A percentile compares a stretch with the other conserved stretches of the same genome.
Evolutionary conservation across 2,329 filamentous ascomycete genomes (phyloP).

Genomic region (Periconia sp.): DNA sequence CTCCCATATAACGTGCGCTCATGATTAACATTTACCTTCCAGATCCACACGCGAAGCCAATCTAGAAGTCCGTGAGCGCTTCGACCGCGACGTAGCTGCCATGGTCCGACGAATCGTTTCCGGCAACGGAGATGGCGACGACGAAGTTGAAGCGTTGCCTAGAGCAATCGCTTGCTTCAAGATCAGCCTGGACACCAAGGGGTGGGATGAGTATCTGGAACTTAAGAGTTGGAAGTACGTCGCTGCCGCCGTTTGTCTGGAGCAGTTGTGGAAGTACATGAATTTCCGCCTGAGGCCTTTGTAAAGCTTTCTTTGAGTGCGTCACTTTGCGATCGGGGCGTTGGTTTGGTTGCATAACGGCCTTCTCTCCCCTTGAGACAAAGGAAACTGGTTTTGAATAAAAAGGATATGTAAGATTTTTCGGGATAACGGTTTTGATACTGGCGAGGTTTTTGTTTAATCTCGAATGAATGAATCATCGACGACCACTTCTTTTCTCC

Average conservation of each 20-base stretch:
- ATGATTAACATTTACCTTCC: neutral
- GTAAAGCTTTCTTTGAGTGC: neutral
- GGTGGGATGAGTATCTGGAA: slow-evolving; percentile 27
- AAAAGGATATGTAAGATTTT: too few relatives aligned
- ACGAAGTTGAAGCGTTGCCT: slow-evolving; percentile 47
- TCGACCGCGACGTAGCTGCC: slow-evolving; percentile 47
- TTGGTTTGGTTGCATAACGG: too few relatives aligned
- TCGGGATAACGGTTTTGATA: too few relatives aligned
- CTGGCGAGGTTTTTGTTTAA: too few relatives aligned
- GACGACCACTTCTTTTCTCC: too few relatives aligned
- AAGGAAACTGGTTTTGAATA: too few relatives aligned
- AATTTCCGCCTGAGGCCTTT: slow-evolving; percentile 14
- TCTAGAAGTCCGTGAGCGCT: slow-evolving; percentile 42
- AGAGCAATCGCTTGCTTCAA: slow-evolving; percentile 55
- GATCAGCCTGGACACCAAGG: slow-evolving; percentile 41
- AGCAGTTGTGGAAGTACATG: slow-evolving; percentile 47
- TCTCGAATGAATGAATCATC: too few relatives aligned
- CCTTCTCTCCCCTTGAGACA: too few relatives aligned
- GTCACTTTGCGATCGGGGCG: too few relatives aligned
- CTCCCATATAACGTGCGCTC: neutral
- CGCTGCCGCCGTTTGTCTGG: slow-evolving; percentile 53
- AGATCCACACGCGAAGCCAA: slow-evolving; percentile 27
- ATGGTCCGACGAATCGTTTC: slow-evolving; percentile 49
- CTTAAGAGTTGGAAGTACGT: slow-evolving; percentile 58
- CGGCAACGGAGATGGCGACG: slow-evolving; percentile 35